Base-by-base conservation (phyloP, 2,329 filamentous ascomycete species). In the Truncatella angustata region DNA sequence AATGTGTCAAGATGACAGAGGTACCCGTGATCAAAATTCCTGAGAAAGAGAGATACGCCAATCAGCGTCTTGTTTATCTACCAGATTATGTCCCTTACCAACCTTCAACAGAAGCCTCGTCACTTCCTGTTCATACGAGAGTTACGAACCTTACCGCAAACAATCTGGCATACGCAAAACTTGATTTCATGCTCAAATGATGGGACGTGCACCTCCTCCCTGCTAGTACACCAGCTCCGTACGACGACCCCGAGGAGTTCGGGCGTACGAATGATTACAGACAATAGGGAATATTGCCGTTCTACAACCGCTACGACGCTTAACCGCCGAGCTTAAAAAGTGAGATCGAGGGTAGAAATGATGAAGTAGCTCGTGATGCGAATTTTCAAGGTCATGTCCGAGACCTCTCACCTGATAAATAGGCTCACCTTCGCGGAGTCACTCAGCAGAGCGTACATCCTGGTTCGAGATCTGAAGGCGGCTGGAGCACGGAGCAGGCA, bases 171-270 rank as follows among this genome's bases (percentile, higher is more conserved):
- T 71, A 72, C 50, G 66, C 67, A 4, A 59, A 56, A 12, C 21
- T 63, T 0, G 69, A 68, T 18, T 56, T 58, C 4, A 21, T 63
- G 3, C 52, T 66, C 4, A 36, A 58, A 40, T 70, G 68, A 67
- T 79, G 75, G 74, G 67, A 72, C 54, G 60, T 71, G 6, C 77
- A 76, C 58, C 75, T 71, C 0, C 65, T 74, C 0, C 75, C 73
- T 0, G 11, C 55, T 0, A 57, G 58, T 16, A 66, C 67, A 1
- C 66, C 66, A 4, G 56, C 63, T 0, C 63, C 66, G 3, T 69
- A 64, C 34, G 68, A 71, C 56, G 66, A 78, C 57, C 28, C 47
- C 4, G 40, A 60, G 2, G 58, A 60, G n/a, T 78, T 74, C 65
- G 75, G 74, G 4, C 73, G 76, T 53, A 72, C 74, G 11, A 71